phyloP scores from a whole-genome alignment of 2,329 filamentous ascomycete genomes.

The Cercospora janseana region DNA sequence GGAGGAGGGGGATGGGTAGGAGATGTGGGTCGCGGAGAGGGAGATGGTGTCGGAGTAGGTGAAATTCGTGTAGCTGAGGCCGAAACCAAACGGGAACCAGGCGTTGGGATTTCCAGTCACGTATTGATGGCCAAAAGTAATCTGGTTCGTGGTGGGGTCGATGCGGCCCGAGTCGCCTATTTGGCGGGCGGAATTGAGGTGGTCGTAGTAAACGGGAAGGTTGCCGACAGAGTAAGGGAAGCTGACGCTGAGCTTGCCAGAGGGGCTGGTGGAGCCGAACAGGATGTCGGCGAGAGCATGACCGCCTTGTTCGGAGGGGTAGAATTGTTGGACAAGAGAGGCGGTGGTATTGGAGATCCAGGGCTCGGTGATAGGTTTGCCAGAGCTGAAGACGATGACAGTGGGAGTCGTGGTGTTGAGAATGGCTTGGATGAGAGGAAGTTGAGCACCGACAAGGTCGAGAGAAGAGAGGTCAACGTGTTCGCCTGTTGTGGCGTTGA shows the following conservation, averaged over 20 bases:
- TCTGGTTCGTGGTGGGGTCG: slow-evolving; percentile 40
- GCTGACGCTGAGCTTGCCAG: slow-evolving; percentile 33
- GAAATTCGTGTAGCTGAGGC: slow-evolving; percentile 42
- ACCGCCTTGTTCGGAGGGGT: slow-evolving; percentile 64
- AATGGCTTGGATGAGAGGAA: slow-evolving; percentile 63
- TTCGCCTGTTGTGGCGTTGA: slow-evolving; percentile 74
- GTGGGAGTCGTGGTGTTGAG: slow-evolving; percentile 66
- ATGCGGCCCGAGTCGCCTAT: slow-evolving; percentile 53
- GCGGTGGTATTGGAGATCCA: slow-evolving; percentile 67
- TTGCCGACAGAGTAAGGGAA: slow-evolving; percentile 32
- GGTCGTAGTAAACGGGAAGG: slow-evolving; percentile 52
- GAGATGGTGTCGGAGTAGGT: slow-evolving; percentile 7
- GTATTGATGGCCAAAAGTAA: slow-evolving; percentile 47
- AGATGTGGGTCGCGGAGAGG: not conserved
- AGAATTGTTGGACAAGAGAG: slow-evolving; percentile 71
- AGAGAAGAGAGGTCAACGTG: slow-evolving; percentile 66
- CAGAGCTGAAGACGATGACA: slow-evolving; percentile 65
- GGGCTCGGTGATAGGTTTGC: slow-evolving; percentile 69
- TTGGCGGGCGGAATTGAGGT: slow-evolving; percentile 61
- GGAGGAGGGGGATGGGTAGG: slow-evolving; percentile 43
- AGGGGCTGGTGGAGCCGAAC: slow-evolving; percentile 34
- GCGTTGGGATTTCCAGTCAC: slow-evolving; percentile 39
- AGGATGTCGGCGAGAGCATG: slow-evolving; percentile 31
- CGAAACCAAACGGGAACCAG: slow-evolving; percentile 46
- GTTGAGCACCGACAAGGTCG: slow-evolving; percentile 68